These are phyloP conservation scores for Sporothrix pseudoabietina DNA, from an alignment of 2,329 filamentous ascomycete species.

Conservation along the genomic window DNA sequence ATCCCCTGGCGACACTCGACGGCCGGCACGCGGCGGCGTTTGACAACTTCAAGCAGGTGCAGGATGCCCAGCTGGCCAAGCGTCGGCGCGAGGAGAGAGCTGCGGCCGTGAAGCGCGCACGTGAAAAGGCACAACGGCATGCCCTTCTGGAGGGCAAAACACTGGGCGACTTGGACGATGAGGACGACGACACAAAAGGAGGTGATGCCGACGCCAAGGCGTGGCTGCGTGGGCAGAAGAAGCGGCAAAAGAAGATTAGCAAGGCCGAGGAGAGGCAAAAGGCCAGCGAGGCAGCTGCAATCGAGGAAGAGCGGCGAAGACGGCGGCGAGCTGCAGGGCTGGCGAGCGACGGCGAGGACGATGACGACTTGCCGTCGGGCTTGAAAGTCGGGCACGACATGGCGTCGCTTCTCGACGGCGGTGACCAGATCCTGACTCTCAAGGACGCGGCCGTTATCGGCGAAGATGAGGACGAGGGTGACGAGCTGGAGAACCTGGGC, in stretches of 20 bases:
- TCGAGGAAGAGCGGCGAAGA: constrained; percentile 73
- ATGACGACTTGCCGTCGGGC: constrained; percentile 73
- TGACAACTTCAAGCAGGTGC: constrained; percentile 68
- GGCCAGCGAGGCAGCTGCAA: constrained; percentile 60
- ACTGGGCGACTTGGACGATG: constrained; percentile 74
- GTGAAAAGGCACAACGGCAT: constrained; percentile 78
- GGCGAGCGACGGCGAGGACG: constrained; percentile 69
- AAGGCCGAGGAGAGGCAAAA: constrained; percentile 80
- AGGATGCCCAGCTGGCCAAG: constrained; percentile 75
- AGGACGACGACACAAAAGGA: constrained; percentile 55
- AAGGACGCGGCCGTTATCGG: constrained; percentile 87
- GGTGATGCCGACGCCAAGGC: constrained; percentile 71
- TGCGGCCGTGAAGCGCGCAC: constrained; percentile 82
- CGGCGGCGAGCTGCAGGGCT: constrained; percentile 44
- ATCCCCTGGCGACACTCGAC: constrained; percentile 80
- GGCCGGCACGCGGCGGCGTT: constrained; percentile 71
- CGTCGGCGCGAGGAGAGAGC: constrained; percentile 76
- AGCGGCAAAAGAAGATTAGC: constrained; percentile 87
- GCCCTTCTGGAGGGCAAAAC: constrained; percentile 78
- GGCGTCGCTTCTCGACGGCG: constrained; percentile 75
- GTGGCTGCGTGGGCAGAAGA: constrained; percentile 89
- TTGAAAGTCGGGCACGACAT: constrained; percentile 91
- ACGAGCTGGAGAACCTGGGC: constrained; percentile 80
- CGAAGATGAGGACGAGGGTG: constrained; percentile 81
- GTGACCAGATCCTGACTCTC: constrained; percentile 90